Base-by-base conservation (phyloP, 768 basidiomycete species). In the Mycena olivaceomarginata region DNA sequence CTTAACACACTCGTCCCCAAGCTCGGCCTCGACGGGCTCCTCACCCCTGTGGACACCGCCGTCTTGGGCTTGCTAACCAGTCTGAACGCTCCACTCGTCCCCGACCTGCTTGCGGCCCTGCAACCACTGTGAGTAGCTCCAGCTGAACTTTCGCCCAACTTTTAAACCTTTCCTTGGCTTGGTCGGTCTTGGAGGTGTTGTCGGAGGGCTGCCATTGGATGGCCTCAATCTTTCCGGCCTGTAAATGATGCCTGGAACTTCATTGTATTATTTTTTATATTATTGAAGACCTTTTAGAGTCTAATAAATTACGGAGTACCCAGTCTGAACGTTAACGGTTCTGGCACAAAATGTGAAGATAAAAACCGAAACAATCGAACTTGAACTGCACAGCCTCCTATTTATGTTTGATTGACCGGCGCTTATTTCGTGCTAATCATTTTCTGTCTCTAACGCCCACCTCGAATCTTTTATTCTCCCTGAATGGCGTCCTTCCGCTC, bases 401-500 rank as follows among this genome's bases (percentile, higher is more conserved):
- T 57, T 57, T 57, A 25, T 7, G 4, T 31, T 57, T 57, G 25
- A 40, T 62, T 41, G 63, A 39, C n/a, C 15, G 7, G 51, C 39
- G 67, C 37, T 22, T 48, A 18, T 51, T 53, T 39, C 46, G 16
- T 20, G 25, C 48, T 39, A 67, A 51, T 45, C 31, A 37, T 6
- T 31, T 46, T 56, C 37, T 67, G 16, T 16, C 41, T 39, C 39
- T 31, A 7, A 48, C 70, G 56, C 46, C 60, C 70, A 63, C 70
- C 45, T 40, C 18, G 37, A 22, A 46, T 20, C 18, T 41, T 46
- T n/a, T 31, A 4, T 51, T 48, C 51, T 65, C 62, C 13, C 12
- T 40, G 31, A 46, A 77, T 77, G 76, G 76, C 76, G 25, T 77
- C 76, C 18, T 77, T 77, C 67, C 75, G 70, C 41, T 41, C 82